Evolutionary conservation across 2,329 filamentous ascomycete genomes (phyloP).

Genomic region (Diaporthe eres): DNA sequence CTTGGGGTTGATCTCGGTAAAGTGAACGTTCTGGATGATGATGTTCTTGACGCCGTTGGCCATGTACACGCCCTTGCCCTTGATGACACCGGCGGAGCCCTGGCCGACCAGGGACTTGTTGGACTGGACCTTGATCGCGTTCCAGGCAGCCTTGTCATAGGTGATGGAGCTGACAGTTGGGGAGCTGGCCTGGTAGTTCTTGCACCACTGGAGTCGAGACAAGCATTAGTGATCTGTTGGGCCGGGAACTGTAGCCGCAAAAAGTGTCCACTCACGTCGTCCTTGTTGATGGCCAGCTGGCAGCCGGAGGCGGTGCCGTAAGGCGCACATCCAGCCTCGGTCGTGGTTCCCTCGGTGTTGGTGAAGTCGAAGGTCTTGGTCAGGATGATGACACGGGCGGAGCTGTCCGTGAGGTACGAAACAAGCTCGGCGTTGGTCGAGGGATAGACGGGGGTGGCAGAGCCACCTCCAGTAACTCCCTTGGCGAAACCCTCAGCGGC

Average conservation of each 20-base stretch:
- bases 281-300: constrained; percentile 73
- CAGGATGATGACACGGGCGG: constrained; percentile 70
- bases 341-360: constrained; percentile 66
- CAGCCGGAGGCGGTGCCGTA: constrained; percentile 67
- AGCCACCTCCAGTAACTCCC: constrained; percentile 73
- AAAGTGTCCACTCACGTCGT: constrained; percentile 50
- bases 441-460: constrained; percentile 67
- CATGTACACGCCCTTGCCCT: constrained; percentile 69
- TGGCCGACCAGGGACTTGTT: constrained; percentile 72
- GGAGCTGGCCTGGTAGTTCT: constrained; percentile 68
- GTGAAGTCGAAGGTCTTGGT: constrained; percentile 70
- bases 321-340: constrained; percentile 68
- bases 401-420: constrained; percentile 68
- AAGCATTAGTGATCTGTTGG: not conserved
- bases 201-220: constrained; percentile 60
- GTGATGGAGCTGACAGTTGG: constrained; percentile 57
- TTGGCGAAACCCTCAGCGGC: constrained; percentile 59
- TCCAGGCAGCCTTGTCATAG: constrained; percentile 66
- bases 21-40: constrained; percentile 72
- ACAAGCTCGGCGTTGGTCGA: constrained; percentile 68
- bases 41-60: constrained; percentile 64
- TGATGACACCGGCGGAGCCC: constrained; percentile 67
- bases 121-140: constrained; percentile 66
- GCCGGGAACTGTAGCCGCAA: not conserved
- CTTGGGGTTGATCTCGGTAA: constrained; percentile 69